Evolutionary conservation across 306 rosid species (phyloP), one percentile per base, ranked within the genome.

Genomic region (Leucaena leucocephala): DNA sequence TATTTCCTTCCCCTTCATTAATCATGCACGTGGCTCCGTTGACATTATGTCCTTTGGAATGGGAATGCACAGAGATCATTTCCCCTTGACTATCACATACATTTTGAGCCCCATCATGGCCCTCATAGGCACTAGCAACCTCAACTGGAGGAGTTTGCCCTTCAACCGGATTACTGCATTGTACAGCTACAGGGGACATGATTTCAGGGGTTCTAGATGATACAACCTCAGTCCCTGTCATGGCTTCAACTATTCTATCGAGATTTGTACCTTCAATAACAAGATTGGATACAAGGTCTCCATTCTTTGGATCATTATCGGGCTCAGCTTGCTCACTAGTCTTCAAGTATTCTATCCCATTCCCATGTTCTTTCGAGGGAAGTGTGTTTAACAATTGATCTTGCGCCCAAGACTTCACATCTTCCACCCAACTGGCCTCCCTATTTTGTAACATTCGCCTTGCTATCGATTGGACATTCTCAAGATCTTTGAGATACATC

Each of bases 341-440:
- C 73, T 70, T 74, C 49, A 73, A 75, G 64, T 54, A 68, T 45
- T 72, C 77, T 76, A 58, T 76, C 78, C 68, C 61, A 66, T 59
- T 36, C 46, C 35, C 64, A 80, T 48, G 81, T 73, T 81, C 65
- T 22, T 62, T 52, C 6, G 55, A 64, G 78, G 69, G 76, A 71
- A 61, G 43, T 52, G 71, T 65, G 81, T 78, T 80, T 16, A 86
- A 82, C 76, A 86, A 84, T 39, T 89, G 97, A 83, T 71, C 79
- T 21, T 19, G 75, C 65, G 77, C 82, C 83, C 84, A 82, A n/a
- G 90, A 83, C 72, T 84, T 71, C 75, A 90, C 74, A 27, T 81
- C 83, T 72, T 79, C 84, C 71, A 85, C 84, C 84, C 81, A 83
- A n/a, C 14, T 35, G 17, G 80, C 76, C 79, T 79, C 83, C 61